phyloP scores from a whole-genome alignment of 441 rosid species.

The Croton laevigatus region DNA sequence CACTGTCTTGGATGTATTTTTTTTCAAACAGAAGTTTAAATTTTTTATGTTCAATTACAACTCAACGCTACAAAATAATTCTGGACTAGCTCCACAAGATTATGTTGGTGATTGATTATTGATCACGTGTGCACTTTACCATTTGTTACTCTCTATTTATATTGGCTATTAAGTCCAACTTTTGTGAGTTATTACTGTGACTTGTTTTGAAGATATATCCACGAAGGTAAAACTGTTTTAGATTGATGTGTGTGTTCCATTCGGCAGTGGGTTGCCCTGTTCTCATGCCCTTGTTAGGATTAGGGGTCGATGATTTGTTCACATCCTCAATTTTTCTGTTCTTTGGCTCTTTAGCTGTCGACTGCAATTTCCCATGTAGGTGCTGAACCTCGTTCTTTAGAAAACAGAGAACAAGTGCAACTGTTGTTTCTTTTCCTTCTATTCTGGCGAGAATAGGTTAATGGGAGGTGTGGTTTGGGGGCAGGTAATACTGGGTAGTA shows the following conservation, averaged over 20 bases:
- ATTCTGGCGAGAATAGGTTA: not conserved
- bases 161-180: not conserved
- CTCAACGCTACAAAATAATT: too few relatives aligned
- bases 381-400: not conserved
- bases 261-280: not conserved
- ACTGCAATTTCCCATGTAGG: not conserved
- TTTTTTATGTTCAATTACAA: too few relatives aligned
- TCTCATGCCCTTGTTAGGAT: not conserved
- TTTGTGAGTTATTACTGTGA: not conserved
- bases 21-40: too few relatives aligned
- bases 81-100: too few relatives aligned
- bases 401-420: not conserved
- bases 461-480: not conserved
- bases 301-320: not conserved
- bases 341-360: not conserved
- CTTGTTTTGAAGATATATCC: not conserved
- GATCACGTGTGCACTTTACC: too few relatives aligned
- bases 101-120: too few relatives aligned
- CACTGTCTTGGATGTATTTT: not conserved
- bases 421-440: not conserved
- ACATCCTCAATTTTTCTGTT: not conserved
- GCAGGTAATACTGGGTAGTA: not conserved
- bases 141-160: too few relatives aligned
- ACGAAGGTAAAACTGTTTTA: not conserved
- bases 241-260: not conserved